phyloP scores from a whole-genome alignment of 2,329 filamentous ascomycete species.

The Alternaria ethzedia region DNA sequence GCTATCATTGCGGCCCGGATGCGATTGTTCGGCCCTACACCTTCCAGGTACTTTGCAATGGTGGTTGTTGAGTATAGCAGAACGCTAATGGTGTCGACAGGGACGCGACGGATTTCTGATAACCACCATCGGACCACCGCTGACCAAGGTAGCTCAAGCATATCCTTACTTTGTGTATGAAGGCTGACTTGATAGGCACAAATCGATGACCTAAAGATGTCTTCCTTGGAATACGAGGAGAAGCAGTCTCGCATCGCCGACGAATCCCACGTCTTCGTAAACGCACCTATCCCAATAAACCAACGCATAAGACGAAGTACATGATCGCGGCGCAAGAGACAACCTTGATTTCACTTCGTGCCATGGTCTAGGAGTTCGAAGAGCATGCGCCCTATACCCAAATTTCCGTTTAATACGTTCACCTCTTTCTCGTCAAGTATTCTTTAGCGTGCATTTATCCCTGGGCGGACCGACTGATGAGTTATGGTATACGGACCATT shows the following conservation, averaged over 20 bases:
- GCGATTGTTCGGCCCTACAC: slow-evolving; percentile 52
- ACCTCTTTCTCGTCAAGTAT: slow-evolving; percentile 3
- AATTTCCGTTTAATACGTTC: slow-evolving; percentile 8
- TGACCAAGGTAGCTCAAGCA: slow-evolving; percentile 47
- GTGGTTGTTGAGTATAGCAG: slow-evolving; percentile 3
- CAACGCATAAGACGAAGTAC: slow-evolving; percentile 41
- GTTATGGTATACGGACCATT: slow-evolving; percentile 2
- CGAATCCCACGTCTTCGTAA: slow-evolving; percentile 46
- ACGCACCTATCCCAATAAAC: slow-evolving; percentile 47
- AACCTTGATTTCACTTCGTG: background rate
- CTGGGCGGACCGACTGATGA: background rate
- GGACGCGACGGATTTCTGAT: slow-evolving; percentile 53
- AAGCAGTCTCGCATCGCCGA: slow-evolving; percentile 49
- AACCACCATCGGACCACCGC: slow-evolving; percentile 48
- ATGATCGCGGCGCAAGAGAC: slow-evolving; percentile 11
- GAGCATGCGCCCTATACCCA: slow-evolving; percentile 11
- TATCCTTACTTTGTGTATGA: background rate
- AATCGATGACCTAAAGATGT: slow-evolving; percentile 51
- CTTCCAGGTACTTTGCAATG: slow-evolving; percentile 43
- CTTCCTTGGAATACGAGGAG: slow-evolving; percentile 51
- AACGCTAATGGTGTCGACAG: slow-evolving; percentile 32
- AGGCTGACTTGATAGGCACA: slow-evolving; percentile 44
- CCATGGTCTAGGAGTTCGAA: slow-evolving; percentile 1
- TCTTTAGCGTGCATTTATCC: slow-evolving; percentile 15
- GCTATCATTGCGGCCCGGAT: slow-evolving; percentile 52